Percentiles rank a stretch among this genome's conserved stretches.
Conservation (phyloP, 352 stramenopile species). For the Globisporangium mamillatum region DNA sequence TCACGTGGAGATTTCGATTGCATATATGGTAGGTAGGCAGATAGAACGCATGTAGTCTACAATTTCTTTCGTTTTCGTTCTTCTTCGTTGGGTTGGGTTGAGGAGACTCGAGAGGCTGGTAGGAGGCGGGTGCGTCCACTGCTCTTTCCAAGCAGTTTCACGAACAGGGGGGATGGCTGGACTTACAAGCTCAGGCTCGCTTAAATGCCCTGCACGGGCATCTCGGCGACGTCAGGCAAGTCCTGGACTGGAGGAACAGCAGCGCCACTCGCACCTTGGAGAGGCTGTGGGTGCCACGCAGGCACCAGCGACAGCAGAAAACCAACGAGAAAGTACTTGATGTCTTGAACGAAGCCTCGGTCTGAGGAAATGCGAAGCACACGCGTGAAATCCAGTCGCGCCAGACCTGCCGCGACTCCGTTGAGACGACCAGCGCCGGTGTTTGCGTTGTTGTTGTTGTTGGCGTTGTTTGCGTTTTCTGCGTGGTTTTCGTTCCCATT, state of each 20-base stretch:
- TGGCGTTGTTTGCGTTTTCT: constrained; percentile 11
- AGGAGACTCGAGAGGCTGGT: background rate
- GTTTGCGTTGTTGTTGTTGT: constrained; percentile 25
- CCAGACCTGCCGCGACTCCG: constrained; percentile 18
- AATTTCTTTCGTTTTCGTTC: constrained; percentile 3
- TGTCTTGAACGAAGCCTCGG: constrained; percentile 62
- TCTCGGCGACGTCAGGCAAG: constrained; percentile 43
- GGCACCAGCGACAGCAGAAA: constrained; percentile 75
- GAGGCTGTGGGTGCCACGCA: constrained; percentile 70
- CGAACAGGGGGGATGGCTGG: background rate
- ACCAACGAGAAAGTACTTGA: constrained; percentile 78
- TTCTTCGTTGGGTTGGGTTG: background rate
- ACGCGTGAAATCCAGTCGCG: constrained; percentile 35
- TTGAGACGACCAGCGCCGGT: constrained; percentile 15
- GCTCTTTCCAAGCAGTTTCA: background rate
- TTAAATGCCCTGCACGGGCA: constrained; percentile 80
- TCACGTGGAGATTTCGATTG: background rate
- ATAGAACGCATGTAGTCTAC: constrained; percentile 7
- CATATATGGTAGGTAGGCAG: background rate
- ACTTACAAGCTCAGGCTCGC: background rate
- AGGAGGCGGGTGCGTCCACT: background rate
- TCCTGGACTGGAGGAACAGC: constrained; percentile 32
- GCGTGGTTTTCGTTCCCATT: constrained; percentile 10
- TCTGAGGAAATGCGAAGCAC: constrained; percentile 73
- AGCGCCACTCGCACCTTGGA: constrained; percentile 26